Base-by-base conservation (phyloP, 345 rosid genomes). In the Brassica carinata region DNA sequence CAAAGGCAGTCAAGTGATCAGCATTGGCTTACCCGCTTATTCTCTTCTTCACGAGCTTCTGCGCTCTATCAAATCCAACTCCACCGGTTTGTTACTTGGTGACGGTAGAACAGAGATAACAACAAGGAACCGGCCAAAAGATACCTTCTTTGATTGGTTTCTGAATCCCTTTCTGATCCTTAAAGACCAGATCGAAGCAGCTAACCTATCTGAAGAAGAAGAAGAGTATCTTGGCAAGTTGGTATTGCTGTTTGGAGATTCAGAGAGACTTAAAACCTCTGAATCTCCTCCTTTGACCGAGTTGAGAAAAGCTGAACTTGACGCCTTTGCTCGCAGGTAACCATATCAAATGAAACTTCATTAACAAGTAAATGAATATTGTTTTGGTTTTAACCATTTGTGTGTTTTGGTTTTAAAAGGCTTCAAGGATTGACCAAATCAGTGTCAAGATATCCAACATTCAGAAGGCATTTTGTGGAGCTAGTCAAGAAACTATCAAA, bases 321-420 rank as follows among this genome's bases (percentile, higher is more conserved):
- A 94, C 26, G 98, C 91, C 43, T 81, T 96, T 85, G 99, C 98
- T 71, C 87, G 99, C 79, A 91, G 99, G 98, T 96, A 82, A 83
- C 9, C 57, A 0, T 26, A 2, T 33, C 0, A 23, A 15, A 40
- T 10, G 13, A 9, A 29, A 0, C 30, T 13, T 3, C 26, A 71
- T 8, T 8, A 38, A 38, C 43, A 38, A 38, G 10, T 11, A 3
- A 45, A 45, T 45, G 53, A 45, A 10, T 14, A 36, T 9, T 59
- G 63, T 40, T 63, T 5, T 23, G 4, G 55, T 2, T 2, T 13
- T 45, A 17, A 30, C 9, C 27, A 8, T 4, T 57, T 63, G 18
- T 18, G 59, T 67, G 74, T 74, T 83, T 73, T 63, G 38, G 30
- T 26, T 38, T 27, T 0, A 45, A 91, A 45, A 91, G 96, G 88